Base-by-base conservation (phyloP, 2,329 filamentous ascomycete genomes). In the Colletotrichum coccodes region DNA sequence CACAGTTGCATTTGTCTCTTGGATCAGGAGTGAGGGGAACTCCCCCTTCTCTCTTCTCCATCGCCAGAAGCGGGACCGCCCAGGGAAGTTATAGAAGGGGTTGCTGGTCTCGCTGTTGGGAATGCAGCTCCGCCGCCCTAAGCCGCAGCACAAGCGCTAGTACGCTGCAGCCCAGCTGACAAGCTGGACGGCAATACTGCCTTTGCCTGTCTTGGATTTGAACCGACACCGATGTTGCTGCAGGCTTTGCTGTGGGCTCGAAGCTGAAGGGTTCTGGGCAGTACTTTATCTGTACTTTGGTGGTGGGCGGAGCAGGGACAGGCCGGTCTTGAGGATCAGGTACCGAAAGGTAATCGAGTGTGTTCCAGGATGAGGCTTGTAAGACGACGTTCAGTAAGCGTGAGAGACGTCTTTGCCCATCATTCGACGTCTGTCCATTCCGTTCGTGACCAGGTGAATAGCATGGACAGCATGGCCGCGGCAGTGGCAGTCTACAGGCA, bases 41-140 rank as follows among this genome's bases (percentile, higher is more conserved):
- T 42, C 44, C 28, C n/a, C 18, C 26, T 59, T 26, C 28, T 36
- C 42, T 36, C n/a, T 23, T 38, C 47, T 47, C 49, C 47, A 49
- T 60, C 14, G 23, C 4, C 40, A 53, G 52, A 42, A 64, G 66
- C 61, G 66, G 56, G 61, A 69, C 61, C 60, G 32, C 36, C 30
- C 60, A 54, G 65, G 60, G 60, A 32, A 68, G 47, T 64, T 60
- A 65, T 60, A 60, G 53, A 65, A 56, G 65, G 54, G 61, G 54
- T 54, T 18, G 30, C 50, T 47, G 40, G 40, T 59, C 30, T 58
- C 53, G 46, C 32, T 53, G 30, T 52, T 32, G 38, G 26, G 21
- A 40, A 56, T 54, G 36, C 47, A 42, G 34, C 36, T 68, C 61
- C 65, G 65, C 65, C 54, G 38, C 42, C 16, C 49, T 42, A 65